Base-by-base conservation (phyloP, 176 grass and related monocot species). In the Ensete ventricosum region DNA sequence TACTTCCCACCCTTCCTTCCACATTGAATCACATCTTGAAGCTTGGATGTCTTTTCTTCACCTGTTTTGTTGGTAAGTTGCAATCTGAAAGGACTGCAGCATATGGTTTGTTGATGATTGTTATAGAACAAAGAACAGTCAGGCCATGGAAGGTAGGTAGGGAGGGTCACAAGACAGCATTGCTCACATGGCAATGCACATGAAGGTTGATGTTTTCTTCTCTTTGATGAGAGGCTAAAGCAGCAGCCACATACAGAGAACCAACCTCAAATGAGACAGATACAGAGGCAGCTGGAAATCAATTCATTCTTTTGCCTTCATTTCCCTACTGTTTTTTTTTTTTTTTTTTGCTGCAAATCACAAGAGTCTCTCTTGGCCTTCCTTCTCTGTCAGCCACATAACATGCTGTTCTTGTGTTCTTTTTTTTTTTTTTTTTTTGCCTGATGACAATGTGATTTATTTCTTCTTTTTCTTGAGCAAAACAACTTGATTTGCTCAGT, bases 171-270 rank as follows among this genome's bases (percentile, higher is more conserved):
- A 13, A 65, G 21, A 23, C 21, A 65, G 54, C 22, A 66, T 54
- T 54, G 59, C 22, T 77, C 75, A 77, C 76, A 77, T 77, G 75
- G 76, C 49, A 77, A 54, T 64, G 76, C 76, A 77, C 60, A 66
- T 77, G 76, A 54, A 67, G 76, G 13, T 75, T 29, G 24, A 23
- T 23, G 22, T 23, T 23, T 23, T 25, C 11, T 62, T 55, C 73
- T 75, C 10, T 23, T 52, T 1, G 25, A 73, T 21, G 52, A 55
- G 52, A 55, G 29, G 29, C 29, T 5, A 21, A 34, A 57, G 71
- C n/a, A 34, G 71, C n/a, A 73, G 71, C 29, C 52, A 14, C 22
- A 19, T 75, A 2, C 13, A 75, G 25, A 60, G 1, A 48, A 43
- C 26, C n/a, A 48, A 43, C 26, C n/a, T 1, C 25, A 60, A 60